Evolutionary conservation across 2,329 filamentous ascomycete species (phyloP).

Genomic region (Periconia macrospinosa): DNA sequence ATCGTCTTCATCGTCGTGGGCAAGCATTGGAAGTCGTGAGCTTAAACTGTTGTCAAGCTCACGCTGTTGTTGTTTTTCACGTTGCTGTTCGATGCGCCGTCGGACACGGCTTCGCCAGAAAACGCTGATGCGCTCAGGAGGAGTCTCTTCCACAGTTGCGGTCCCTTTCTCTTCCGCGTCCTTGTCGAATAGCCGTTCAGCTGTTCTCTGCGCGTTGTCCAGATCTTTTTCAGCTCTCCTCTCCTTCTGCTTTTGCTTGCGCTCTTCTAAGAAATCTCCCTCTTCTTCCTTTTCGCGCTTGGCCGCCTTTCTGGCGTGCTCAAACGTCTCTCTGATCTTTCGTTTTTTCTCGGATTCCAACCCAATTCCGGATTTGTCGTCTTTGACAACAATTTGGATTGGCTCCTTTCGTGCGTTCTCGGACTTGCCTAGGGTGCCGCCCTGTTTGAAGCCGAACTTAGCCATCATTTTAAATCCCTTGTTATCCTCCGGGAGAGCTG

Average conservation of each 20-base stretch:
- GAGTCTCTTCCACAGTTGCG: constrained; percentile 45
- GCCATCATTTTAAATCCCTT: constrained; percentile 97
- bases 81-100: constrained; percentile 69
- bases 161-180: constrained; percentile 25
- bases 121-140: constrained; percentile 70
- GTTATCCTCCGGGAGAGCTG: constrained; percentile 70
- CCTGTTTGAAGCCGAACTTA: constrained; percentile 85
- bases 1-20: constrained; percentile 67
- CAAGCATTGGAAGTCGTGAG: constrained; percentile 61
- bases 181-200: constrained; percentile 68
- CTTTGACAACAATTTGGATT: constrained; percentile 74
- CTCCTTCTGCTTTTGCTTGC: constrained; percentile 37
- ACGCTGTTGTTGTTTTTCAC: constrained; percentile 50
- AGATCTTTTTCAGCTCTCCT: constrained; percentile 65
- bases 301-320: constrained; percentile 31
- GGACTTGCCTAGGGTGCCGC: constrained; percentile 72
- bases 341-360: constrained; percentile 81
- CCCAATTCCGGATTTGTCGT: constrained; percentile 80
- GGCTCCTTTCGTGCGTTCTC: constrained; percentile 65
- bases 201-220: constrained; percentile 77
- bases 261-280: constrained; percentile 38
- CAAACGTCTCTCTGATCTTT: constrained; percentile 54
- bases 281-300: constrained; percentile 52
- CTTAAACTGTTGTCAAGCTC: constrained; percentile 32
- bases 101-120: constrained; percentile 78